These are phyloP conservation scores for Scheffersomyces ergatensis DNA, from an alignment of 805 yeast species.

Conservation along the genomic window DNA sequence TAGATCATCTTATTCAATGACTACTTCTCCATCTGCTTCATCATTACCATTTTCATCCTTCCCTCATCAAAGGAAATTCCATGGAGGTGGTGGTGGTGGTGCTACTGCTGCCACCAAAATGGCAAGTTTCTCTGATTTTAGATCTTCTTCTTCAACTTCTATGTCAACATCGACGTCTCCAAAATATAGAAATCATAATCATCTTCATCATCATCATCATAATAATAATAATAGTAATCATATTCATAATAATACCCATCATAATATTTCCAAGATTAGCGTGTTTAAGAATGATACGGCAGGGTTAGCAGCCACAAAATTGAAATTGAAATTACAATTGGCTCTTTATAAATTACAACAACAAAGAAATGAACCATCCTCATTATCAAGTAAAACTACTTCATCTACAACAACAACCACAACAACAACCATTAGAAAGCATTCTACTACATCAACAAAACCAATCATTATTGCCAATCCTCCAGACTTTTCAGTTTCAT, in stretches of 20 bases:
- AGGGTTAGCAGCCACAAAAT: slow-evolving; percentile 41
- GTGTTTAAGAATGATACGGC: slow-evolving; percentile 25
- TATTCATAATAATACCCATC: not conserved
- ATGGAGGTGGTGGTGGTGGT: too few species aligned
- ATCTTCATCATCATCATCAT: too few species aligned
- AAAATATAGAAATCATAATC: too few species aligned
- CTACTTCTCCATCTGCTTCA: not conserved
- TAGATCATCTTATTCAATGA: not conserved
- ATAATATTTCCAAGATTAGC: not conserved
- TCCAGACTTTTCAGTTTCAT: not conserved
- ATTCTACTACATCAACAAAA: not conserved
- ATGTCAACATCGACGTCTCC: slow-evolving; percentile 1
- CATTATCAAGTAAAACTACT: slow-evolving; percentile 2
- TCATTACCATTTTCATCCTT: not conserved
- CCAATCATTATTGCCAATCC: not conserved
- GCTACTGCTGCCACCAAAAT: not conserved
- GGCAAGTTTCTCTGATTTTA: slow-evolving; percentile 24
- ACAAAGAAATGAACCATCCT: slow-evolving; percentile 5
- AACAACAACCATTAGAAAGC: too few species aligned
- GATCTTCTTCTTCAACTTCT: slow-evolving; percentile 6
- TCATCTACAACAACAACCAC: not conserved
- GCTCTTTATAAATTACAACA: slow-evolving; percentile 41
- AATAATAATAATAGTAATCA: not conserved
- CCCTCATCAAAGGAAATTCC: not conserved
- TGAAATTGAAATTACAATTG: slow-evolving; percentile 40